phyloP scores from a whole-genome alignment of 1,284 basidiomycete species.

The Cutaneotrichosporon mucoides region DNA sequence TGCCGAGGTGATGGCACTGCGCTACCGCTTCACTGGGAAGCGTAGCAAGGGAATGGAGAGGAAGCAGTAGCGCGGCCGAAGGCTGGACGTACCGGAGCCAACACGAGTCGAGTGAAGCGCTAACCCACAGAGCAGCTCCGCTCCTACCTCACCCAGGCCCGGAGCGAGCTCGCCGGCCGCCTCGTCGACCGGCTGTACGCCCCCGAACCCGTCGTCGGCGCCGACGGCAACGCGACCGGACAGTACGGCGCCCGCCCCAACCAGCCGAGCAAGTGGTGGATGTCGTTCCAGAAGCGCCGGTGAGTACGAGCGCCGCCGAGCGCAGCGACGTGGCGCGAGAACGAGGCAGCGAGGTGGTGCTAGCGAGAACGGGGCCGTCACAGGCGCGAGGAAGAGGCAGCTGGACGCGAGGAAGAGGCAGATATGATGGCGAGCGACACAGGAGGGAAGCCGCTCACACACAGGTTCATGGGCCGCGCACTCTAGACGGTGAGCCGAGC shows the following conservation, averaged over 20 bases:
- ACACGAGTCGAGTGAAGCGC: not conserved
- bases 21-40: too few relatives aligned
- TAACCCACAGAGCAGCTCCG: conserved; percentile 56
- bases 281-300: conserved; percentile 92
- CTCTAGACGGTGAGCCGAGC: not conserved
- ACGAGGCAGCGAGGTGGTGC: too few relatives aligned
- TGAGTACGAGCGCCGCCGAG: conserved; percentile 9
- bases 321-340: too few relatives aligned
- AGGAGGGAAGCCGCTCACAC: too few relatives aligned
- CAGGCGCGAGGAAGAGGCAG: too few relatives aligned
- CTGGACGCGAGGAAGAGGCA: too few relatives aligned
- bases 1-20: too few relatives aligned
- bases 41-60: too few relatives aligned
- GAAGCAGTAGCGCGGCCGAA: too few relatives aligned
- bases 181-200: conserved; percentile 81
- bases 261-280: conserved; percentile 99
- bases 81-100: too few relatives aligned
- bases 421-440: too few relatives aligned
- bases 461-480: conserved; percentile 19
- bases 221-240: conserved; percentile 57
- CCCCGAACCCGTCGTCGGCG: conserved; percentile 39
- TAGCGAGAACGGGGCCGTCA: too few relatives aligned
- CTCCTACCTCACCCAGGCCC: conserved; percentile 84
- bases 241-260: conserved; percentile 36
- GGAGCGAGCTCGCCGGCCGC: conserved; percentile 83